These are phyloP conservation scores for Penicillium coffeae DNA, from an alignment of 495 filamentous ascomycete genomes.

Conservation along the genomic window DNA sequence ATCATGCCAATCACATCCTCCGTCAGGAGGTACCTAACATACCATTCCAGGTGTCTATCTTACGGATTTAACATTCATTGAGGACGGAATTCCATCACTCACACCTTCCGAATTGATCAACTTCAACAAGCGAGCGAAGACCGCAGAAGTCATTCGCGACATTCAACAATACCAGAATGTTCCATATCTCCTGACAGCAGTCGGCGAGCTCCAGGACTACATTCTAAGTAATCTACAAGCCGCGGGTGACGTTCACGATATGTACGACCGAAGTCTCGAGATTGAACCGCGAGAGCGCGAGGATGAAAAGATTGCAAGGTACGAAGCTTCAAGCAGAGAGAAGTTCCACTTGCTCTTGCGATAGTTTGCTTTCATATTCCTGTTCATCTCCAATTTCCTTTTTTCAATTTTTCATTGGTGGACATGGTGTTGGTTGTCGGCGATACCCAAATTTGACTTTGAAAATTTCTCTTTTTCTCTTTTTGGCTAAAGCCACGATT, in stretches of 20 bases:
- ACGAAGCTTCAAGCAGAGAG: constrained; percentile 36
- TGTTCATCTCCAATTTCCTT: constrained; percentile 19
- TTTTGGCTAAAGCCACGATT: constrained; percentile 11
- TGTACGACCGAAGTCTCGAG: constrained; percentile 92
- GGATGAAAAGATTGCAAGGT: constrained; percentile 91
- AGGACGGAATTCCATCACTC: constrained; percentile 93
- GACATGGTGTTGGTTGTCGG: constrained; percentile 18
- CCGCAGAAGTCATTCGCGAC: constrained; percentile 94
- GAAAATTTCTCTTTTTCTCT: constrained; percentile 11
- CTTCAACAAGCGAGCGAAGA: constrained; percentile 96
- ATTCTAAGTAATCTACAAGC: constrained; percentile 92
- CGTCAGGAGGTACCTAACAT: not conserved
- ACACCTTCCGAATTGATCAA: constrained; percentile 96
- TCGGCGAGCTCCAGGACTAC: constrained; percentile 92
- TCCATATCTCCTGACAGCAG: constrained; percentile 82
- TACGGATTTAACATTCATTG: constrained; percentile 97
- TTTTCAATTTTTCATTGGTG: constrained; percentile 12
- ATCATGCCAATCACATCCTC: not conserved
- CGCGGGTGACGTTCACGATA: constrained; percentile 94
- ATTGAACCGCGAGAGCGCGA: constrained; percentile 94
- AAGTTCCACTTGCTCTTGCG: constrained; percentile 36
- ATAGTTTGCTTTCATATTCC: constrained; percentile 30
- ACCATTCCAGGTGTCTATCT: constrained; percentile 76
- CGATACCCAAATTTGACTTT: constrained; percentile 31
- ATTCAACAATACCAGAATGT: constrained; percentile 98